Percentiles rank a stretch among this genome's conserved stretches.
phyloP scores from a whole-genome alignment of 2,329 filamentous ascomycete species.

The Fusarium sp. region DNA sequence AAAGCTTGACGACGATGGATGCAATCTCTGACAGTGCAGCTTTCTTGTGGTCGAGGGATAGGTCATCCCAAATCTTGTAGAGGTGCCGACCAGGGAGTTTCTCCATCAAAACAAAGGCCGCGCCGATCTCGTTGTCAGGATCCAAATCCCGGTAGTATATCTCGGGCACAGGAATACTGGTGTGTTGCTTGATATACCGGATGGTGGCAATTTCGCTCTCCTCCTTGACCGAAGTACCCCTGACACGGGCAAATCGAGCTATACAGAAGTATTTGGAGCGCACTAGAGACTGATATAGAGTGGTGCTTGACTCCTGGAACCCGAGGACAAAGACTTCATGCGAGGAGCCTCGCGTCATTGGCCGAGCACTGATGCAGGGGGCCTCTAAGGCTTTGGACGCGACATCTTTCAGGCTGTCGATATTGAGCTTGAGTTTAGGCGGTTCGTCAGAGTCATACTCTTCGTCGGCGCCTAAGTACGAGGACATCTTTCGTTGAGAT shows the following conservation, averaged over 20 bases:
- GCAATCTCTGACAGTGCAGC: background rate
- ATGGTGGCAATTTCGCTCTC: slow-evolving; percentile 12
- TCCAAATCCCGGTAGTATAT: slow-evolving; percentile 7
- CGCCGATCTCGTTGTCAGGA: slow-evolving; percentile 3
- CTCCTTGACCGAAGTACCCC: background rate
- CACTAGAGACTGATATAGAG: background rate
- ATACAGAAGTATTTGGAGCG: background rate
- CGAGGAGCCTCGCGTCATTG: background rate
- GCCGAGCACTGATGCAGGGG: background rate
- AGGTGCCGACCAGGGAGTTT: slow-evolving; percentile 1
- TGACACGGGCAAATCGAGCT: slow-evolving; percentile 5
- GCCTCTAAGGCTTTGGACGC: background rate
- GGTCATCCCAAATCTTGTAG: slow-evolving; percentile 1
- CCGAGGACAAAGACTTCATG: slow-evolving; percentile 4
- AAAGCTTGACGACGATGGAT: background rate
- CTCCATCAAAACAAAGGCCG: slow-evolving; percentile 9
- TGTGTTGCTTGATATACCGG: slow-evolving; percentile 7
- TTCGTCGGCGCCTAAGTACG: background rate
- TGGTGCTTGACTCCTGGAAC: background rate
- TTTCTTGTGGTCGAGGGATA: slow-evolving; percentile 2
- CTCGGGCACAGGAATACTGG: slow-evolving; percentile 8
- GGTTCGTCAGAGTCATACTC: slow-evolving; percentile 7
- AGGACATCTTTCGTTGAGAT: background rate
- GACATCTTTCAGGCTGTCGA: background rate
- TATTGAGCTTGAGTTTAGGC: background rate